phyloP scores from a whole-genome alignment of 2,329 filamentous ascomycete species.

The Penicillium fuscoglaucum region DNA sequence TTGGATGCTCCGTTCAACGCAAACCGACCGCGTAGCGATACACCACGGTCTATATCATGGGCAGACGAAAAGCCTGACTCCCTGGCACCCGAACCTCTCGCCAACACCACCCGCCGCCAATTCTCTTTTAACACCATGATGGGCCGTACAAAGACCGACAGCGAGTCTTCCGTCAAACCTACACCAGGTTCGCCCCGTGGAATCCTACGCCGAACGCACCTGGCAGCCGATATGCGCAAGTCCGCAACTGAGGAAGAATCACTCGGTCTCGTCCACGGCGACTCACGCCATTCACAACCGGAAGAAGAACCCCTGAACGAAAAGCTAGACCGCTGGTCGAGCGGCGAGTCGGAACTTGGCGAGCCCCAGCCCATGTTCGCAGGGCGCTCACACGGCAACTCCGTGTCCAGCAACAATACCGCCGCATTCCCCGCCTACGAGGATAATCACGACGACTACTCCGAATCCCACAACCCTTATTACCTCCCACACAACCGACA shows the following conservation, averaged over 20 bases:
- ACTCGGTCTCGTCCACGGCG: conserved; percentile 77
- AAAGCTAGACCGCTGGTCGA: conserved; percentile 32
- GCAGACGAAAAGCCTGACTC: conserved; percentile 30
- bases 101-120: conserved; percentile 66
- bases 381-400: conserved; percentile 24
- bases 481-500: conserved; percentile 22
- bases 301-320: conserved; percentile 32
- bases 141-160: conserved; percentile 46
- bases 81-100: conserved; percentile 29
- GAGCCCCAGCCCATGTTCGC: conserved; percentile 22
- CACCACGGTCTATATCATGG: conserved; percentile 44
- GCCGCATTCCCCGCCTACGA: conserved; percentile 32
- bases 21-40: conserved; percentile 33
- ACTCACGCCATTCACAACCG: conserved; percentile 42
- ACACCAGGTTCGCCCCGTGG: conserved; percentile 35
- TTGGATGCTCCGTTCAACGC: conserved; percentile 28
- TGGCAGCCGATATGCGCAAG: conserved; percentile 34
- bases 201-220: conserved; percentile 45
- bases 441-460: conserved; percentile 27
- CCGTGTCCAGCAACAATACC: conserved; percentile 23
- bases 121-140: conserved; percentile 94
- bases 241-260: conserved; percentile 77
- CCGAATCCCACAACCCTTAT: conserved; percentile 26
- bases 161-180: conserved; percentile 23
- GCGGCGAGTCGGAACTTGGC: conserved; percentile 22